Base-by-base conservation (phyloP, 2,329 filamentous ascomycete genomes). In the Macrophomina pseudophaseolina region DNA sequence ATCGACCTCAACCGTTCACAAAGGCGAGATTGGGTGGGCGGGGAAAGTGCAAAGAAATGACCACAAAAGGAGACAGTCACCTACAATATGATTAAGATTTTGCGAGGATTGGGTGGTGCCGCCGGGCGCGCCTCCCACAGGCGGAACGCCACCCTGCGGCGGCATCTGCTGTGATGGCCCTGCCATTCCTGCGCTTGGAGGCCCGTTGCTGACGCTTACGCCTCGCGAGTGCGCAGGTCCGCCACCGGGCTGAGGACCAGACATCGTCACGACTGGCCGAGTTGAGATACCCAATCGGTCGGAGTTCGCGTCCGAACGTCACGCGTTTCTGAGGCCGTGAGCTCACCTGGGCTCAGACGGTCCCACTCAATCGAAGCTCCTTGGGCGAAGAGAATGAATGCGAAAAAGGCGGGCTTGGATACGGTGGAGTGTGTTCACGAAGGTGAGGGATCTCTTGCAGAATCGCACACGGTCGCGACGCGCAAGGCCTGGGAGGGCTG, bases 51-150 rank as follows among this genome's bases (percentile, higher is more conserved):
- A 23, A 23, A 23, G 23, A 23, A 23, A 23, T 23, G 23, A 51
- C 54, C 48, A 65, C 32, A 54, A 18, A 67, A 54, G n/a, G 23
- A 69, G 67, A 14, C 8, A 53, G 5, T 23, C 33, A 84, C 94
- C 86, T 86, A 97, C 94, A 79, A 98, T 98, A 72, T 97, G 93
- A 74, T 98, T 98, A 1, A 97, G 80, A 75, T 97, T 97, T 74
- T 96, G 92, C 69, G 94, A 93, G 2, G 91, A 93, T 80, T 93
- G 89, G 9, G 65, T 48, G 14, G 78, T 72, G n/a, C 74, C 79
- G 56, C 82, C 75, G 67, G 83, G 78, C 72, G 79, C 69, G 67
- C 78, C 74, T 69, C 82, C 78, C 68, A 84, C 79, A 68, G 84
- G 79, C 68, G 83, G 80, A 49, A 80, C 81, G 70, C 81, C 78